Evolutionary conservation across 495 filamentous ascomycete genomes (phyloP), one percentile per base, ranked within the genome.

Genomic region (Podospora bellae-mahoneyi): DNA sequence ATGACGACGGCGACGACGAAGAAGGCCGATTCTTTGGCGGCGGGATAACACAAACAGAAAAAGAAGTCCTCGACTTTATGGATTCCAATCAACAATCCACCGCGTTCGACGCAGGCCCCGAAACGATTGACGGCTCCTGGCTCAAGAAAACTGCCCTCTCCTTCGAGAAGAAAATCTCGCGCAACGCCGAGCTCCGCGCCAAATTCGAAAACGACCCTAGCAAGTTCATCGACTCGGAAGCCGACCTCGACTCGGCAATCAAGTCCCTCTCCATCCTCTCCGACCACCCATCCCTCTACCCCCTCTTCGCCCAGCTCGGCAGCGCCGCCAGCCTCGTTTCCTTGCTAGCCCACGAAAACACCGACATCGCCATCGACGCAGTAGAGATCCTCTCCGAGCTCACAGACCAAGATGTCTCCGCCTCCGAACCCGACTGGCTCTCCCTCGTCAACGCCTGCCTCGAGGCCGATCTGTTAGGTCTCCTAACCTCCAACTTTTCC

Each of bases 21-120:
- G 95, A 94, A 67, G 94, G 94, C 0, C 88, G 95, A 61, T 99
- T 99, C 82, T 98, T 96, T 73, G 95, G 94, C 57, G 92, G 92
- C 65, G 95, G 95, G 57, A 89, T 98, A 70, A 91, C 90, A 30
- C 85, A 87, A 34, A 85, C 90, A 66, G 92, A 95, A 66, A 88
- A 86, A 3, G 87, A 94, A 67, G 92, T 93, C n/a, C 86, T 99
- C 75, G 90, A 98, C 76, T 97, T 90, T 76, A 88, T 99, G 58
- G 84, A 88, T 63, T 86, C 87, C 13, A 32, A 32, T 57, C 27
- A 55, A 58, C 27, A 55, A 62, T 16, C 44, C 53, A 56, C 69
- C 23, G 68, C 69, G 26, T 84, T 86, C 53, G 76, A 78, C 23
- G 76, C 82, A 66, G 78, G 73, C 67, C 81, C 86, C 0, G 93